These are phyloP conservation scores for Tricholoma bakamatsutake DNA, from an alignment of 768 basidiomycete genomes.

Conservation along the genomic window DNA sequence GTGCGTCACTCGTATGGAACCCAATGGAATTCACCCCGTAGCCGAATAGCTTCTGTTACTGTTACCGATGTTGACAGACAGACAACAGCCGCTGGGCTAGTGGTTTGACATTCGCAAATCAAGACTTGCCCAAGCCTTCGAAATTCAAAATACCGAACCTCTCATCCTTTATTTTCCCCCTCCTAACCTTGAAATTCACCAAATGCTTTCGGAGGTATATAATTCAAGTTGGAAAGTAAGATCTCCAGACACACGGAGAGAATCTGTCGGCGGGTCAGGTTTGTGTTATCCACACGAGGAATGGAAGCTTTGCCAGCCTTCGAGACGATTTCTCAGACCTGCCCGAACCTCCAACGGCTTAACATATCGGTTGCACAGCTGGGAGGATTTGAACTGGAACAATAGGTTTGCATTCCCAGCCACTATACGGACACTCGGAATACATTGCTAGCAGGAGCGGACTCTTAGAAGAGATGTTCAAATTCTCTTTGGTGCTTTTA, in stretches of 20 bases:
- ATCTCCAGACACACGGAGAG: constrained; percentile 6
- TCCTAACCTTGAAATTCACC: background rate
- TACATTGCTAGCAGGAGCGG: constrained; percentile 6
- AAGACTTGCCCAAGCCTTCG: background rate
- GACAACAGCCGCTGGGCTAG: too few species aligned
- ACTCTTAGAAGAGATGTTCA: constrained; percentile 1
- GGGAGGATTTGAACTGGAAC: background rate
- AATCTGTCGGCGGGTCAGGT: constrained; percentile 9
- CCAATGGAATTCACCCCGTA: too few species aligned
- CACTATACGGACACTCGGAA: constrained; percentile 8
- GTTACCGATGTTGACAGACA: background rate
- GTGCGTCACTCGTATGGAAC: too few species aligned
- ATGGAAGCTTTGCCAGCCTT: background rate
- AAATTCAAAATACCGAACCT: background rate
- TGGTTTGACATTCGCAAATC: too few species aligned
- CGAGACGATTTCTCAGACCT: background rate
- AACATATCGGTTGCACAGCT: constrained; percentile 7
- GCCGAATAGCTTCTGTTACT: background rate
- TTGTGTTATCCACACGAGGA: background rate
- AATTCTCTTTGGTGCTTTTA: constrained; percentile 2
- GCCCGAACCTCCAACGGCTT: constrained; percentile 1
- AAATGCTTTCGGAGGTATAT: background rate
- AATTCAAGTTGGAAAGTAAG: background rate
- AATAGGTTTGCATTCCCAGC: constrained; percentile 1
- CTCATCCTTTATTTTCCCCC: constrained; percentile 1